Evolutionary conservation across 768 basidiomycete species (phyloP).

Genomic region (Pisolithus marmoratus): DNA sequence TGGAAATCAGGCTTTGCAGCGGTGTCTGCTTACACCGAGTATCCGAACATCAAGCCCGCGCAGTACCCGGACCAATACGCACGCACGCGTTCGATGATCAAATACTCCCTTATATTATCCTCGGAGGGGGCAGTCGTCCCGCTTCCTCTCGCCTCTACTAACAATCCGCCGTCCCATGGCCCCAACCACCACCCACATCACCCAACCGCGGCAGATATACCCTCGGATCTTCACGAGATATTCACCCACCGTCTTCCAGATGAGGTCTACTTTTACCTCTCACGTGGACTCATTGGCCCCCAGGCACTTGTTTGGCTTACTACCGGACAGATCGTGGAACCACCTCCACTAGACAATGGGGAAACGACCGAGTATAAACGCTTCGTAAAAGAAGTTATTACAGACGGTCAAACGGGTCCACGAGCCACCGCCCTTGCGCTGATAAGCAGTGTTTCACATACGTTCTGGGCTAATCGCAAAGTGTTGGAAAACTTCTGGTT

Average conservation of each 20-base stretch:
- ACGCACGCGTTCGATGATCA: conserved; percentile 86
- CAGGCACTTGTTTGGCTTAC: conserved; percentile 95
- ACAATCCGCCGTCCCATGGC: conserved; percentile 40
- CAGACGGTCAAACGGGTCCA: conserved; percentile 90
- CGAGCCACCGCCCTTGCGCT: conserved; percentile 88
- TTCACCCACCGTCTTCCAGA: conserved; percentile 94
- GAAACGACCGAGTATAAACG: conserved; percentile 93
- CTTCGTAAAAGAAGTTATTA: conserved; percentile 94
- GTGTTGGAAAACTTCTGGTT: conserved; percentile 77
- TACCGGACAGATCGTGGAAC: conserved; percentile 77
- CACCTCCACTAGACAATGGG: conserved; percentile 88
- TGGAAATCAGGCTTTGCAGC: conserved; percentile 87
- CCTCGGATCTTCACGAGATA: conserved; percentile 86
- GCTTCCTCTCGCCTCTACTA: conserved; percentile 62
- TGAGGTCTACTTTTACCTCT: conserved; percentile 94
- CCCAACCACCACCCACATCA: conserved; percentile 57
- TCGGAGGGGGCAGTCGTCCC: conserved; percentile 82
- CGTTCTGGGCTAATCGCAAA: conserved; percentile 74
- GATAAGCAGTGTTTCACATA: conserved; percentile 72
- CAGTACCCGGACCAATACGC: conserved; percentile 85
- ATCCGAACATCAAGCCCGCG: conserved; percentile 74
- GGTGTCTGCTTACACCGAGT: conserved; percentile 70
- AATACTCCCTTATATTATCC: conserved; percentile 83
- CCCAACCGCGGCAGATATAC: conserved; percentile 83
- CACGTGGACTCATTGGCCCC: conserved; percentile 83